Conservation (phyloP, 768 basidiomycete genomes). For the Hysterangium stoloniferum region DNA sequence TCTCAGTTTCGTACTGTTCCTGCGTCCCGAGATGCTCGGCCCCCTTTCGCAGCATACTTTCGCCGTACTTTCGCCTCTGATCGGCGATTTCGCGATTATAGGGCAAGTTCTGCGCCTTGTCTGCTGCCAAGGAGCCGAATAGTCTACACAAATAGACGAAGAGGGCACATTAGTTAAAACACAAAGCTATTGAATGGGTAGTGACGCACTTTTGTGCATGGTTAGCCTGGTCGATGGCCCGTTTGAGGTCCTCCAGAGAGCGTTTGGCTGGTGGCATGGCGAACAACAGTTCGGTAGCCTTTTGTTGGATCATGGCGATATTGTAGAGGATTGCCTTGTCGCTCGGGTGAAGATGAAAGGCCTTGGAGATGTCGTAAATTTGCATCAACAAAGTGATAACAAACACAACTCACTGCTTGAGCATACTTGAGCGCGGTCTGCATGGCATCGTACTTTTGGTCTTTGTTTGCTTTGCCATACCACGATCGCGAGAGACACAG, state of each 20-base stretch:
- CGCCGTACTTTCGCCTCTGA: slow-evolving; percentile 84
- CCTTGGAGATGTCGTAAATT: slow-evolving; percentile 40
- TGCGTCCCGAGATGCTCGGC: slow-evolving; percentile 75
- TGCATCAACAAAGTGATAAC: not conserved
- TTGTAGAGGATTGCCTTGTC: slow-evolving; percentile 93
- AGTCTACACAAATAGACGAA: slow-evolving; percentile 38
- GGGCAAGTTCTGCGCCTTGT: slow-evolving; percentile 59
- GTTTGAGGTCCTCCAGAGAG: slow-evolving; percentile 69
- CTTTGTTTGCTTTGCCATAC: slow-evolving; percentile 90
- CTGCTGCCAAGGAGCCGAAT: slow-evolving; percentile 76
- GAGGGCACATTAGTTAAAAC: not conserved
- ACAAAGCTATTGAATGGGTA: not conserved
- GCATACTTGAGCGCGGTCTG: slow-evolving; percentile 77
- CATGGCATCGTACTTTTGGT: slow-evolving; percentile 78
- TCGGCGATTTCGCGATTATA: slow-evolving; percentile 86
- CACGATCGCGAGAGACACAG: slow-evolving; percentile 87
- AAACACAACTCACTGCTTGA: slow-evolving; percentile 48
- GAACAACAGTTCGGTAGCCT: slow-evolving; percentile 86
- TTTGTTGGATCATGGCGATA: slow-evolving; percentile 97
- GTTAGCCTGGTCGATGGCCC: slow-evolving; percentile 69
- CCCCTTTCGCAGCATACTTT: slow-evolving; percentile 72
- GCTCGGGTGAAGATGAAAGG: slow-evolving; percentile 71
- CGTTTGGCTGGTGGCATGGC: slow-evolving; percentile 67
- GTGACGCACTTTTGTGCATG: slow-evolving; percentile 78
- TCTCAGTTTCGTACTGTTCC: slow-evolving; percentile 61